phyloP scores from a whole-genome alignment of 495 filamentous ascomycete species.

The Oleoguttula mirabilis region DNA sequence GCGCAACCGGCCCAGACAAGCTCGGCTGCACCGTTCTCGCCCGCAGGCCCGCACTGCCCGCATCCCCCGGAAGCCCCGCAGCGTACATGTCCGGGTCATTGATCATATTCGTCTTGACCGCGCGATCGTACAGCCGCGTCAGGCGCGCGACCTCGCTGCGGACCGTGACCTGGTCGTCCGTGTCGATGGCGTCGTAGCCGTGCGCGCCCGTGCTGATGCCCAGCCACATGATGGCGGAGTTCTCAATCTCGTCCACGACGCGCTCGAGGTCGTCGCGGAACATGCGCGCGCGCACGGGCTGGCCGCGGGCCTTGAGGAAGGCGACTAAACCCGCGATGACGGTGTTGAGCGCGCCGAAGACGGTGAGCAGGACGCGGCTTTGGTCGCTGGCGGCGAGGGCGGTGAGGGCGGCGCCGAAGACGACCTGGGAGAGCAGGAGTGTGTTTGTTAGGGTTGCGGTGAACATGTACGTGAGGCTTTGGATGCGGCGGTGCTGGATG shows the following conservation, averaged over 20 bases:
- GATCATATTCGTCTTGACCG: constrained; percentile 19
- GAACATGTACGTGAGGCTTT: constrained; percentile 8
- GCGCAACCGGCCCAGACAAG: background rate
- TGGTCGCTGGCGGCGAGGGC: constrained; percentile 11
- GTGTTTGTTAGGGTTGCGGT: constrained; percentile 9
- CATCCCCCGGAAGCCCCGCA: constrained; percentile 9
- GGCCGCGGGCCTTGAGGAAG: constrained; percentile 15
- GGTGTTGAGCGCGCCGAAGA: constrained; percentile 20
- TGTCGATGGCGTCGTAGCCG: constrained; percentile 23
- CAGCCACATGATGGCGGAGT: constrained; percentile 16
- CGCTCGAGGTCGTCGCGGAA: constrained; percentile 15
- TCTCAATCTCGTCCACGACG: constrained; percentile 17
- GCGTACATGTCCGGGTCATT: constrained; percentile 22
- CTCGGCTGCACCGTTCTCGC: constrained; percentile 6
- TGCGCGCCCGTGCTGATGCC: constrained; percentile 13
- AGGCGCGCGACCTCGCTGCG: constrained; percentile 22
- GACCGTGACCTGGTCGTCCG: constrained; percentile 17
- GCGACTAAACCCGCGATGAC: constrained; percentile 15
- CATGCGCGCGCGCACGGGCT: constrained; percentile 11
- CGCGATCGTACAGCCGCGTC: constrained; percentile 21
- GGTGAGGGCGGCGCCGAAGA: constrained; percentile 17
- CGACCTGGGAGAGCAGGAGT: constrained; percentile 13
- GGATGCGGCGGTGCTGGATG: background rate
- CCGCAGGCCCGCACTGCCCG: constrained; percentile 8
- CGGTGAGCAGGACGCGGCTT: constrained; percentile 14